A percentile compares a stretch with the other conserved stretches of the same genome.
phyloP scores from a whole-genome alignment of 805 yeast species.

The Candida pseudofarinosa region DNA sequence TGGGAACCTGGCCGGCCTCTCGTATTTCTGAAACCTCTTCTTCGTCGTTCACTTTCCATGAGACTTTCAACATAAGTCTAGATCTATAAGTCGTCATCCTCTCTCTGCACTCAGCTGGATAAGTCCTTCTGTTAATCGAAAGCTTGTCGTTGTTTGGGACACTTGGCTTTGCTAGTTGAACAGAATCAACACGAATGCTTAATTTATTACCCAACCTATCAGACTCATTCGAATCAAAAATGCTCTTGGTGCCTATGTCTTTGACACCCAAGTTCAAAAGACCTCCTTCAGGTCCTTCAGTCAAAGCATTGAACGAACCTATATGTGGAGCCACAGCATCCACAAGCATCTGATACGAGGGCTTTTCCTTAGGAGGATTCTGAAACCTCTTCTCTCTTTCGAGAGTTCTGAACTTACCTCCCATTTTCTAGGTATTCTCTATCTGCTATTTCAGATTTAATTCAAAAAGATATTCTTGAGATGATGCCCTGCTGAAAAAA shows the following conservation, averaged over 20 bases:
- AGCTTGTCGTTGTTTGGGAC: constrained; percentile 68
- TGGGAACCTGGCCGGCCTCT: constrained; percentile 87
- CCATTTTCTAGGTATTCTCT: constrained; percentile 19
- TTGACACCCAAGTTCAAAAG: constrained; percentile 77
- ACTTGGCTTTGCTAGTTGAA: constrained; percentile 79
- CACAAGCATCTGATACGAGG: constrained; percentile 73
- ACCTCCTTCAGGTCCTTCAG: constrained; percentile 86
- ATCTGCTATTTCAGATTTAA: neutral
- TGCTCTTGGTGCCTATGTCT: constrained; percentile 83
- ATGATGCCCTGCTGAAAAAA: constrained; percentile 1
- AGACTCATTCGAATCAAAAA: constrained; percentile 74
- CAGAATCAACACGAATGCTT: constrained; percentile 80
- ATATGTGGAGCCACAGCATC: constrained; percentile 95
- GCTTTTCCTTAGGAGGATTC: constrained; percentile 84
- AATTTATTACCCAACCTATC: constrained; percentile 81
- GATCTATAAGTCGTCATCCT: constrained; percentile 81
- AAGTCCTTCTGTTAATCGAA: constrained; percentile 71
- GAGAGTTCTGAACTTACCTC: constrained; percentile 71
- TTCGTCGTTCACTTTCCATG: constrained; percentile 86
- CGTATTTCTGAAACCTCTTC: constrained; percentile 76
- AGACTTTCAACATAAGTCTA: constrained; percentile 68
- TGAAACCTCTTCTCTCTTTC: constrained; percentile 83
- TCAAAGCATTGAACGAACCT: constrained; percentile 92
- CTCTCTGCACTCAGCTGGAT: constrained; percentile 83
- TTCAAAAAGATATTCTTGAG: neutral